Percentiles rank a stretch among this genome's conserved stretches.
These are phyloP conservation scores for Liriodendron chinense DNA, from an alignment of 164 flowering plant species.

Conservation along the genomic window DNA sequence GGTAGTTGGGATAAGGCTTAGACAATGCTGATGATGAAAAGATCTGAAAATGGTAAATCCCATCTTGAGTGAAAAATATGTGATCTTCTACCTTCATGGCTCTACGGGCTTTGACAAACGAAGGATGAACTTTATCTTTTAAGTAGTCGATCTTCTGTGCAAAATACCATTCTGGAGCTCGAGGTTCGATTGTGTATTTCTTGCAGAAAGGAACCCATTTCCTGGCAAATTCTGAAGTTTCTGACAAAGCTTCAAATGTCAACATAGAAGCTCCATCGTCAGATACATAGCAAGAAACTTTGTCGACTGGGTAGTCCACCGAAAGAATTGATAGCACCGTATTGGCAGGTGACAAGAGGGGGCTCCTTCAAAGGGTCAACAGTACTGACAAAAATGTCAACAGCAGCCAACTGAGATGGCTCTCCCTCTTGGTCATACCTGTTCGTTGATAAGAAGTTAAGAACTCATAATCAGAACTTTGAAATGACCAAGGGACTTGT, in stretches of 20 bases:
- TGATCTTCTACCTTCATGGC: conserved; percentile 48
- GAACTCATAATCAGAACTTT: conserved; percentile 5
- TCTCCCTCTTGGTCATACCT: conserved; percentile 59
- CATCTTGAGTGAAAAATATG: not conserved
- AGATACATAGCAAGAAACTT: conserved; percentile 61
- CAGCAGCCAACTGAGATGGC: conserved; percentile 43
- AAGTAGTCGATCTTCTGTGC: conserved; percentile 51
- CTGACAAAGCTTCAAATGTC: conserved; percentile 55
- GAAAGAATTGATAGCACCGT: conserved; percentile 59
- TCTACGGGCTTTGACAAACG: conserved; percentile 55
- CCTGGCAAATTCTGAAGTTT: conserved; percentile 58
- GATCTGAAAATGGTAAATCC: not conserved
- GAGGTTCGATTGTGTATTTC: conserved; percentile 47
- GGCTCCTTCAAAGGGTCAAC: conserved; percentile 65
- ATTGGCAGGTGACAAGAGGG: conserved; percentile 60
- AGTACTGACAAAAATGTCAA: conserved; percentile 57
- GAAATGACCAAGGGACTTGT: conserved; percentile 1
- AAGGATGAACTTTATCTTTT: conserved; percentile 54
- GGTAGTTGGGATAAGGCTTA: no score
- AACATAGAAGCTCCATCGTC: conserved; percentile 69
- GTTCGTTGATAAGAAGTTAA: conserved; percentile 7
- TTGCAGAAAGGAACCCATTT: conserved; percentile 69
- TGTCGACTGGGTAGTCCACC: conserved; percentile 63
- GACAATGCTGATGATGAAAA: not conserved
- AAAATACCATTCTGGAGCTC: conserved; percentile 64